phyloP scores from a whole-genome alignment of 129 eudicot species.

The Flaveria trinervia region DNA sequence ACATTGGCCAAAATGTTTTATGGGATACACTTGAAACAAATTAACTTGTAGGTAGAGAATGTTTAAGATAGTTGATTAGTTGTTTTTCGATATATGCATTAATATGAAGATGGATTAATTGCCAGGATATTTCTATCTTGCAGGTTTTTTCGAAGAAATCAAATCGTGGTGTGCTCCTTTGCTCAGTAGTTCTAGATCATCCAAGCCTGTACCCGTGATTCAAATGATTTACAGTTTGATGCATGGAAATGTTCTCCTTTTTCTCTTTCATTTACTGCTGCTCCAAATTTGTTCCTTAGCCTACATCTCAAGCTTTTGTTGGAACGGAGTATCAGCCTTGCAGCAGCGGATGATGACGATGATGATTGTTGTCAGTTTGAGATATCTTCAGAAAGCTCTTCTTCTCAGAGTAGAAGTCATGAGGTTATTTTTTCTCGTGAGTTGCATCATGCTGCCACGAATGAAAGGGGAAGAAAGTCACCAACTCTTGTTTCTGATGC shows the following conservation, averaged over 20 bases:
- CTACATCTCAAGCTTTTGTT: slow-evolving; percentile 79
- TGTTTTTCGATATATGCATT: slow-evolving; percentile 5
- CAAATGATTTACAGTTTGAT: slow-evolving; percentile 37
- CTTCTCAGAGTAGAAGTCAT: slow-evolving; percentile 14
- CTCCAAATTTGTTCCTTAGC: slow-evolving; percentile 66
- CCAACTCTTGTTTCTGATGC: slow-evolving; percentile 39
- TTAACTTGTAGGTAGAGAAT: slow-evolving; percentile 7
- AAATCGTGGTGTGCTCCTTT: slow-evolving; percentile 30
- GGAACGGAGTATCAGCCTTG: slow-evolving; percentile 59
- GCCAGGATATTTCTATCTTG: slow-evolving; percentile 13
- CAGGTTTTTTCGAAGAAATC: slow-evolving; percentile 47
- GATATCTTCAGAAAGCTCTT: slow-evolving; percentile 32
- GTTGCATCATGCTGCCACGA: slow-evolving; percentile 25
- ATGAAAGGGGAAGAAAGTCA: slow-evolving; percentile 20
- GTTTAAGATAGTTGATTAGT: slow-evolving; percentile 16
- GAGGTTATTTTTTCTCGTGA: slow-evolving; percentile 11
- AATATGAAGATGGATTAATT: not conserved
- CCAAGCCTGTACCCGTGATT: slow-evolving; percentile 30
- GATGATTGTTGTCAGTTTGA: slow-evolving; percentile 29
- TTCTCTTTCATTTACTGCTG: slow-evolving; percentile 71
- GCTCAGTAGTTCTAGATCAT: slow-evolving; percentile 44
- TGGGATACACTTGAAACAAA: not conserved
- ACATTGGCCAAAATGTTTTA: slow-evolving; percentile 5
- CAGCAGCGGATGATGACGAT: slow-evolving; percentile 32
- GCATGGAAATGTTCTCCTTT: slow-evolving; percentile 57